Base-by-base conservation (phyloP, 2,329 filamentous ascomycete species). In the Alternaria sp. region DNA sequence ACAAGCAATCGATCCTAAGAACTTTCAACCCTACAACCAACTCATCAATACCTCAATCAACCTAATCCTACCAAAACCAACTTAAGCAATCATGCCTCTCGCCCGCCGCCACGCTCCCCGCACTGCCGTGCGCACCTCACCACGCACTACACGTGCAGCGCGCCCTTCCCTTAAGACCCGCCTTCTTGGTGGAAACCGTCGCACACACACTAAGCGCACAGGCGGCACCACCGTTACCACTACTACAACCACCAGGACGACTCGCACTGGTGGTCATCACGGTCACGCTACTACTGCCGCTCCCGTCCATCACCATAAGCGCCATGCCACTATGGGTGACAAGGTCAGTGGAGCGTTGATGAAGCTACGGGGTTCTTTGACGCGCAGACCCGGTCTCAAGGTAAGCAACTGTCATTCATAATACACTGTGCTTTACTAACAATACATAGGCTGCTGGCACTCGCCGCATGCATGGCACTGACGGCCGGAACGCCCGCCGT, bases 301-400 rank as follows among this genome's bases (percentile, higher is more conserved):
- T 3, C 66, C 70, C 2, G 71, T 70, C 7, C 85, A 87, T 63
- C 89, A 90, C 74, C 90, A 92, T 55, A 86, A 87, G 75, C 87
- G 91, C 72, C 87, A 89, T 71, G 85, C 87, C 3, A 87, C 85
- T 40, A 82, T 94, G 66, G 90, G 90, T 48, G 92, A 94, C 81
- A 94, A 94, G 80, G 85, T 94, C 69, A 89, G 86, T 51, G 92
- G 92, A 18, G 91, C 91, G 0, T 82, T 94, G 77, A 84, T 92
- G 81, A 92, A 87, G 82, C 79, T 94, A 65, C 89, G 88, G 78
- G 92, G 92, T 8, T 87, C 83, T 55, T 74, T 94, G 59, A 93
- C 89, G 1, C 79, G 87, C 49, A 84, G 88, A 41, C 89, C 91
- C 3, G 92, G 89, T 25, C 80, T 90, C 66, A 94, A 94, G 88